Base-by-base conservation (phyloP, 768 basidiomycete genomes). In the Dentipellis fragilis region DNA sequence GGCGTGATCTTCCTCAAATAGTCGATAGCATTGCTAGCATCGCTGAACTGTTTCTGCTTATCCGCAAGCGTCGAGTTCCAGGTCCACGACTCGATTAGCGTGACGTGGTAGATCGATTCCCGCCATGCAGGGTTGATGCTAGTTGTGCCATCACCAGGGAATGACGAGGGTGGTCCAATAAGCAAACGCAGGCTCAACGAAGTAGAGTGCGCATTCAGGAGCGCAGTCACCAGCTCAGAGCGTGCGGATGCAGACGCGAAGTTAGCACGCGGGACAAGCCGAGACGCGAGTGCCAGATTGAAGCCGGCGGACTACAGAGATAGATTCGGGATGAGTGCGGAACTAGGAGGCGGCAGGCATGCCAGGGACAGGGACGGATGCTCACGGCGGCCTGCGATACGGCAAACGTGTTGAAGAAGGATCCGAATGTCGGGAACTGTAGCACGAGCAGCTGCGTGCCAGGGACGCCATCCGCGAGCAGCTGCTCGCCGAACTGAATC, bases 31-130 rank as follows among this genome's bases (percentile, higher is more conserved):
- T 19, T 45, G 42, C 42, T 45, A 3, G 42, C 14, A 19, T n/a
- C 9, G 4, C 42, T 10, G 19, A 17, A 45, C 19, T 45, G 42
- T 45, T 51, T 60, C 47, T 58, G 57, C 53, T 74, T 73, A 46
- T 75, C 73, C 17, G 54, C 65, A 16, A 56, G 57, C 2, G 74
- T 75, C 5, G 76, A 72, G 52, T 78, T 72, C 71, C 73, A 78
- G 17, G 71, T 71, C 76, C 75, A 79, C n/a, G 65, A 52, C 6
- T 71, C 67, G 36, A 74, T 64, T 21, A 71, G 65, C 10, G 77
- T 78, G 51, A 76, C 66, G 58, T 80, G 77, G 56, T 73, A 77
- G 3, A 79, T 38, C 52, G 73, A 75, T 7, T 66, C 64, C 34
- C 75, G 64, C 77, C 77, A 77, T 35, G 72, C 72, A 35, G 70